Percentiles rank a stretch among this genome's conserved stretches.
Evolutionary conservation across 2,329 filamentous ascomycete genomes (phyloP).

Genomic region (Alternaria sp.): DNA sequence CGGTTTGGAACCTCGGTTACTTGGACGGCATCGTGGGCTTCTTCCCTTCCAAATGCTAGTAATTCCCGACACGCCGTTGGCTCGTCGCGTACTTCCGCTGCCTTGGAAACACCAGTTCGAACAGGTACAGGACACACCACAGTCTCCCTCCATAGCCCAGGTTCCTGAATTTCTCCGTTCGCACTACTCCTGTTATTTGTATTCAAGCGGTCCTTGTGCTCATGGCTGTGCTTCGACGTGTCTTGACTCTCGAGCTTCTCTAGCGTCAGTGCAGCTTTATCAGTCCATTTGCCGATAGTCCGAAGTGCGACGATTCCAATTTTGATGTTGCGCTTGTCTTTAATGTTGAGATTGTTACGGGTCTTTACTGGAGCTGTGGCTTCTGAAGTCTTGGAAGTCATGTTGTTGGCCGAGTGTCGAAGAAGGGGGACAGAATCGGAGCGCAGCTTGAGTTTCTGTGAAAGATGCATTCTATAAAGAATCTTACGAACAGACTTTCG

Average conservation of each 20-base stretch:
- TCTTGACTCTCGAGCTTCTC: conserved; percentile 9
- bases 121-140: background rate
- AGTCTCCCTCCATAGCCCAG: background rate
- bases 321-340: conserved; percentile 5
- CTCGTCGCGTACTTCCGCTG: background rate
- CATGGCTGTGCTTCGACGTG: background rate
- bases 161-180: background rate
- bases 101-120: background rate
- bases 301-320: background rate
- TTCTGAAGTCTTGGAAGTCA: background rate
- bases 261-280: conserved; percentile 10
- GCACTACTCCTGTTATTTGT: too few relatives aligned
- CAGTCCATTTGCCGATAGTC: conserved; percentile 9
- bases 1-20: background rate
- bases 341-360: background rate
- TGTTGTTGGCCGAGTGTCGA: background rate
- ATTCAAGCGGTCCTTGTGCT: background rate
- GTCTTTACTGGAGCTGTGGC: background rate
- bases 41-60: background rate
- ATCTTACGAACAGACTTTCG: background rate
- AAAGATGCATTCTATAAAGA: background rate
- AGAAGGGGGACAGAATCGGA: background rate
- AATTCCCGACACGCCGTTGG: background rate
- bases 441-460: background rate
- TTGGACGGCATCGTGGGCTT: too few relatives aligned